Base-by-base conservation (phyloP, 164 flowering plant genomes). In the Nymphaea colorata region DNA sequence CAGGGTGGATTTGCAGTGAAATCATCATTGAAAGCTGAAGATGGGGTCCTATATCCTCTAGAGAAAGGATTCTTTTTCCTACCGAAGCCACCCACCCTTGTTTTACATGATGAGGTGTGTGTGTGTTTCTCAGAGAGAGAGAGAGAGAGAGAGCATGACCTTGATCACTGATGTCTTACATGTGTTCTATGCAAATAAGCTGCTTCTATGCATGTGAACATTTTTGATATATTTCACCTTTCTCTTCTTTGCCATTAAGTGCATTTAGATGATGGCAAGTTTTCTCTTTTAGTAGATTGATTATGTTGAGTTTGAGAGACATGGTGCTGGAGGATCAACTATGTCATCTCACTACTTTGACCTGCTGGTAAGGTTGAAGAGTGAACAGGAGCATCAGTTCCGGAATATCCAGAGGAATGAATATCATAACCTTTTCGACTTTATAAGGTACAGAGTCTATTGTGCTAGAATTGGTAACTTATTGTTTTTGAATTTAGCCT, bases 51-150 rank as follows among this genome's bases (percentile, higher is more conserved):
- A 18, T 95, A 92, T 80, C 98, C 99, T 8, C 88, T 95, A 68
- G 99, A 95, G 61, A 95, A 90, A 80, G 80, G 98, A 75, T 95
- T 95, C 81, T 92, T 92, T 84, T 95, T 95, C 76, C 78, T 95
- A 45, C 99, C 99, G 44, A 95, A 92, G 67, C 99, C 99, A 65
- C 99, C 99, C 41, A 95, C 99, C n/a, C 93, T 95, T 69, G 89
- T 95, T 79, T 88, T 87, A 53, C 94, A 92, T 67, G 98, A 95
- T 61, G 98, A 95, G 94, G 98, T 95, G 77, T 6, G 7, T 47
- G 55, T 47, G 53, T 45, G 55, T 4, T 47, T 47, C 7, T 12
- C 2, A 12, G 12, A 6, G 55, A 47, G 12, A 12, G 12, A 6
- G 55, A 47, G 55, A 47, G 6, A 25, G 36, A 25, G 36, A 25